Base-by-base conservation (phyloP, 768 basidiomycete genomes). In the Tylopilus subfusipes region DNA sequence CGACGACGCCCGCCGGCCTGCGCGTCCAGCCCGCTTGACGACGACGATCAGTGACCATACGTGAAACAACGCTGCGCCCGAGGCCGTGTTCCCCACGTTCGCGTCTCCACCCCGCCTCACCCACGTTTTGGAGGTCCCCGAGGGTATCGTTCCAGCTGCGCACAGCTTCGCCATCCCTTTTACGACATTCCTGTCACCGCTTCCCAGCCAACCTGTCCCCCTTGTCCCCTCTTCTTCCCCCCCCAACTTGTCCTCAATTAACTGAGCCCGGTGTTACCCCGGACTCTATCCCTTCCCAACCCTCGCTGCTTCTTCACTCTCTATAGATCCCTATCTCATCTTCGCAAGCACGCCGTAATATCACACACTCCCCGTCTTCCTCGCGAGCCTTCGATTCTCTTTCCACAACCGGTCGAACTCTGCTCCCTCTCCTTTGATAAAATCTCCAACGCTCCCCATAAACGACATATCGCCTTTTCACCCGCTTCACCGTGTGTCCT, bases 281-380 rank as follows among this genome's bases (percentile, higher is more conserved):
- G 67, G 67, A 67, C 65, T 68, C 50, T 59, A 59, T 62, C 49
- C 62, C 59, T 46, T 53, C 44, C 42, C 51, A 53, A 56, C 53
- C 53, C 52, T 56, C 46, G 13, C 24, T 46, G 40, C 59, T 64
- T 44, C 58, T 54, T 51, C 50, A 43, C 51, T 34, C 59, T 62
- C 61, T 65, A 67, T 64, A 64, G 64, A 56, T 58, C 49, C 63
- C 67, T 64, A 66, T 68, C 63, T 62, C 59, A 54, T 57, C 31
- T 47, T 29, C 38, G 18, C 59, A 40, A 46, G 42, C 57, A 55
- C 61, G 50, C 50, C 63, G 64, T 57, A 64, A 65, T 65, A 64
- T 66, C 66, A 61, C 65, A 60, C 63, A 54, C 62, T 49, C 57
- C 24, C 56, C 51, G 40, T 53, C 62, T 57, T 61, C 57, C 53